These are phyloP conservation scores for Aspergillus candidus DNA, from an alignment of 2,329 filamentous ascomycete genomes.

Conservation along the genomic window DNA sequence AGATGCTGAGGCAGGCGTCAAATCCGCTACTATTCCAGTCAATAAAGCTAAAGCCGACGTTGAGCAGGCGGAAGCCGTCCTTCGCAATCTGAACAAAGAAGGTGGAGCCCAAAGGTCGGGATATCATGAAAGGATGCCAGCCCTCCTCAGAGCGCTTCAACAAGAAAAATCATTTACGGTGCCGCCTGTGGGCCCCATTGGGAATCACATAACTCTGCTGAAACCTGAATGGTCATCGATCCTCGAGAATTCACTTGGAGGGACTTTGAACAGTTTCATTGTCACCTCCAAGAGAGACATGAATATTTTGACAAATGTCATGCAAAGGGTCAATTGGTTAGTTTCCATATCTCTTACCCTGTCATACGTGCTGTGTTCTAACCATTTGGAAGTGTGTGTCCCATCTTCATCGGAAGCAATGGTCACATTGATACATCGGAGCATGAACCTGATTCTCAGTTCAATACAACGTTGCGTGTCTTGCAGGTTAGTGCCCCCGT, in stretches of 20 bases:
- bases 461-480: conserved; percentile 72
- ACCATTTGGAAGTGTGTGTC: conserved; percentile 40
- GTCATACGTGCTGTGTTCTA: conserved; percentile 9
- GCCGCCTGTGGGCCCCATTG: conserved; percentile 78
- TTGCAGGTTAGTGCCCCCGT: conserved; percentile 50
- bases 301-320: conserved; percentile 58
- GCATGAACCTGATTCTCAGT: conserved; percentile 67
- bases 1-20: conserved; percentile 28
- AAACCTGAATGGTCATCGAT: conserved; percentile 79
- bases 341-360: conserved; percentile 10
- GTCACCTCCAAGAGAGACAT: conserved; percentile 74
- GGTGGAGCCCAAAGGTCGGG: conserved; percentile 56
- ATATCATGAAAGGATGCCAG: conserved; percentile 58
- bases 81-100: conserved; percentile 51
- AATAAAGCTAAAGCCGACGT: conserved; percentile 51
- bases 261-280: conserved; percentile 66
- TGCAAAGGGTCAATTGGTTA: conserved; percentile 54
- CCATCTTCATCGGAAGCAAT: conserved; percentile 60
- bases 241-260: conserved; percentile 71
- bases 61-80: conserved; percentile 45
- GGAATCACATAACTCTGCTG: conserved; percentile 66
- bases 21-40: conserved; percentile 19
- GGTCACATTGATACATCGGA: conserved; percentile 51
- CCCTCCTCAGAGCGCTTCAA: conserved; percentile 62
- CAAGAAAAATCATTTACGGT: conserved; percentile 62